Percentiles rank a stretch among this genome's conserved stretches.
These are phyloP conservation scores for Leishmania amazonensis DNA, from an alignment of 208 protist species.

Conservation along the genomic window DNA sequence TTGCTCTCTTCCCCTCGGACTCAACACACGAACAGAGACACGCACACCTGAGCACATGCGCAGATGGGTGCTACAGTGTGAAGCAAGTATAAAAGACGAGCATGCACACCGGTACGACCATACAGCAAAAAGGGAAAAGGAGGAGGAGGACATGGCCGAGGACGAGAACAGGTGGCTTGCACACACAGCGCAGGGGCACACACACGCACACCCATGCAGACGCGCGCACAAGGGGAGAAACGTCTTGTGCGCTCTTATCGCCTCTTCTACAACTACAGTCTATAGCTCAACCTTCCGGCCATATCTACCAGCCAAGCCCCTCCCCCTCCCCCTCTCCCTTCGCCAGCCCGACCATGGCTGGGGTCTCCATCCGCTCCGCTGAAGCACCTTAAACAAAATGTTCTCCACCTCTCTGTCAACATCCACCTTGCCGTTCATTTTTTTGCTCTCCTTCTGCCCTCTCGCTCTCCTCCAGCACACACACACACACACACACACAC, in stretches of 20 bases:
- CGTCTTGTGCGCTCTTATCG: slow-evolving; percentile 7
- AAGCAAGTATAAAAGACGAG: neutral
- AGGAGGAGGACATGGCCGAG: neutral
- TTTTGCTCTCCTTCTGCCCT: neutral
- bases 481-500: neutral
- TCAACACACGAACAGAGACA: neutral
- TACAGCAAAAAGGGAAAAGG: neutral
- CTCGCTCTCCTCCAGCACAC: no score
- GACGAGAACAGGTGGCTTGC: neutral
- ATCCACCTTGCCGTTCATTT: neutral
- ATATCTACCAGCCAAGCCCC: neutral
- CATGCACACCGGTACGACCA: neutral
- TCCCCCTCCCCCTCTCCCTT: no score
- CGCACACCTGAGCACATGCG: neutral
- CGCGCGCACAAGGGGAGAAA: neutral
- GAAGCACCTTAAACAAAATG: neutral
- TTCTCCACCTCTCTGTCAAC: neutral
- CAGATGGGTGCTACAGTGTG: neutral
- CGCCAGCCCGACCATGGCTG: no score
- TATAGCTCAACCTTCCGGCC: neutral
- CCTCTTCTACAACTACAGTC: neutral
- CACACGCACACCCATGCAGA: neutral
- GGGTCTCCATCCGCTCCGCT: neutral
- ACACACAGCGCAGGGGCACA: neutral
- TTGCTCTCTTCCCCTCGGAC: neutral